phyloP scores from a whole-genome alignment of 78 protist genomes.

The Dictyostelium brefeldianum region DNA sequence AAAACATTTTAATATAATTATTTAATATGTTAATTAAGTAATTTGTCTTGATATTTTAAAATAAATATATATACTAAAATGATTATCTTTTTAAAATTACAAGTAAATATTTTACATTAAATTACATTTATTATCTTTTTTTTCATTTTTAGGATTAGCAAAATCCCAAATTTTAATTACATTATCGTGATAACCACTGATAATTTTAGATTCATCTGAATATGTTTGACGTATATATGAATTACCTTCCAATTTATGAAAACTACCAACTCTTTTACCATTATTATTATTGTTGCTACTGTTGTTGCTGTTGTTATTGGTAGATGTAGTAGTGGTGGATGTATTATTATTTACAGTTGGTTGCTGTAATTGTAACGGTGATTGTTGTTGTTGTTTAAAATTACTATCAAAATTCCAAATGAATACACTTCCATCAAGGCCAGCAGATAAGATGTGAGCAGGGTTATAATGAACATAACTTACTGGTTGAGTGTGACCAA shows the following conservation, averaged over 20 bases:
- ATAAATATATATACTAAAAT: no score
- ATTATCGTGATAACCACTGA: constrained; percentile 35
- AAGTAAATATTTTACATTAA: constrained; percentile 15
- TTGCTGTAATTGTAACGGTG: no score
- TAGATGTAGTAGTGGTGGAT: neutral
- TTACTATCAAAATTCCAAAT: constrained; percentile 43
- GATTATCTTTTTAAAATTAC: no score
- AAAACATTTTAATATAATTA: no score
- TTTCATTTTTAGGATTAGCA: neutral
- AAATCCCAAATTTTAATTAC: constrained; percentile 46
- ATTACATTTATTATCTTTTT: constrained; percentile 12
- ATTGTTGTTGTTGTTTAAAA: neutral
- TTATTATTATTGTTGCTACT: neutral
- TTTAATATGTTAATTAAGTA: no score
- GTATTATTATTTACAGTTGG: neutral
- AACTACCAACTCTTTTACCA: constrained; percentile 15
- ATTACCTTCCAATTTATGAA: constrained; percentile 12
- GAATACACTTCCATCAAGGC: constrained; percentile 8
- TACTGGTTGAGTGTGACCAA: constrained; percentile 19
- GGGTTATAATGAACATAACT: constrained; percentile 9
- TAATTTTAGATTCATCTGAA: constrained; percentile 58
- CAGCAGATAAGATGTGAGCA: neutral
- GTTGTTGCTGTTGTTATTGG: neutral
- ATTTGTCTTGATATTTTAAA: no score
- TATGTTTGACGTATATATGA: constrained; percentile 15